Evolutionary conservation across 768 basidiomycete genomes (phyloP), one percentile per base, ranked within the genome.

Genomic region (Tricholoma terreum): DNA sequence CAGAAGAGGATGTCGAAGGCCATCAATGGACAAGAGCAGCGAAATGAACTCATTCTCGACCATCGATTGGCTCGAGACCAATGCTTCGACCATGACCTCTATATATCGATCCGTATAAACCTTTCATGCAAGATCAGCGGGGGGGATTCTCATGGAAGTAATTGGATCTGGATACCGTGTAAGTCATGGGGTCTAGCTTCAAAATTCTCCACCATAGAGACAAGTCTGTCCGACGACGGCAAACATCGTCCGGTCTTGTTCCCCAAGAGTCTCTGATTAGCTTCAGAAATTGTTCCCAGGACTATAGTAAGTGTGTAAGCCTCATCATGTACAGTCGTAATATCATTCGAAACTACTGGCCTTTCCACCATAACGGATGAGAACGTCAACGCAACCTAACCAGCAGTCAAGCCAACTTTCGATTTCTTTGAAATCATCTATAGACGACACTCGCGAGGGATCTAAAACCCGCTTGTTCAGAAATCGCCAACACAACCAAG

Each of bases 361-460:
- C 65, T 65, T 68, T 31, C 50, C 61, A 12, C 56, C 59, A 30
- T 60, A 62, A 21, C 65, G 80, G 6, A 88, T 79, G 14, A 85
- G 63, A 15, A 92, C 77, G 55, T 77, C 77, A 1, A 83, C 84
- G 61, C 87, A 91, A 4, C 85, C 83, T 6, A 89, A 75, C 89
- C 90, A 94, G 62, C 85, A 87, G 54, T 84, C 81, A 31, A 90
- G 76, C 77, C 90, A 83, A 24, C 69, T 65, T 62, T 84, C 82
- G 24, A 84, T 77, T 50, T 81, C 78, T 27, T 58, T 58, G 8
- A 60, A 48, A 50, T 61, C 55, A 50, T 68, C 62, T 19, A 62
- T 61, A 9, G 50, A 56, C 53, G 54, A 61, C 14, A 56, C 58
- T 15, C 63, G 43, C 30, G 65, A 61, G 17, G 66, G 66, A 22